A percentile compares a stretch with the other conserved stretches of the same genome.
Evolutionary conservation across 805 yeast species (phyloP).

Genomic region (Saccharomycopsis microspora): DNA sequence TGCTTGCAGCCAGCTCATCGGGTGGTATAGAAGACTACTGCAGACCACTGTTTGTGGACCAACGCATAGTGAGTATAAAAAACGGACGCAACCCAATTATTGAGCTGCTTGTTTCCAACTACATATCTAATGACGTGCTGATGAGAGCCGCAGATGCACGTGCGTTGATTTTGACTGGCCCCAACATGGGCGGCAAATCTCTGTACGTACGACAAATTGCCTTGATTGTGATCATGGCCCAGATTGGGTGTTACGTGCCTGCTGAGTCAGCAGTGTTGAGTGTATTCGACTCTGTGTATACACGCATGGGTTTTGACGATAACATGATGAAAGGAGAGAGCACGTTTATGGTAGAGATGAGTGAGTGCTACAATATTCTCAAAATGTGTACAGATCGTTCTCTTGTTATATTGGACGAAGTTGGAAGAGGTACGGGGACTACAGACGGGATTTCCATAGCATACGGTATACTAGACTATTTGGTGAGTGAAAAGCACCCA

Average conservation of each 20-base stretch:
- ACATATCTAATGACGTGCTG: slow-evolving; percentile 56
- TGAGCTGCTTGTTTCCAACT: slow-evolving; percentile 35
- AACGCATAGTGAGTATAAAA: slow-evolving; percentile 35
- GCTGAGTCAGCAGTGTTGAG: slow-evolving; percentile 52
- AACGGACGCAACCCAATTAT: slow-evolving; percentile 61
- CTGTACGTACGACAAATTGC: slow-evolving; percentile 70
- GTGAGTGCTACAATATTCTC: slow-evolving; percentile 51
- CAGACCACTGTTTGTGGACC: slow-evolving; percentile 40
- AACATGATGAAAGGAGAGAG: slow-evolving; percentile 65
- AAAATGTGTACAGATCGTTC: slow-evolving; percentile 39
- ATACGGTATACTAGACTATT: slow-evolving; percentile 52
- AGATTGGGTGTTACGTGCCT: slow-evolving; percentile 68
- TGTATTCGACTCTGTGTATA: slow-evolving; percentile 46
- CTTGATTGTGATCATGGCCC: slow-evolving; percentile 58
- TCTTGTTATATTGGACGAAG: slow-evolving; percentile 59
- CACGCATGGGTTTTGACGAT: slow-evolving; percentile 78
- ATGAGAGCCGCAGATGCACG: slow-evolving; percentile 31
- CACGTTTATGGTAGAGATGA: slow-evolving; percentile 72
- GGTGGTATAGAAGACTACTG: slow-evolving; percentile 31
- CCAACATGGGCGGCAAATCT: slow-evolving; percentile 85
- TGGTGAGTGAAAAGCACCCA: slow-evolving; percentile 25
- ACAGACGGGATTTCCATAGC: slow-evolving; percentile 79
- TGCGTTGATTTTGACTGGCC: slow-evolving; percentile 65
- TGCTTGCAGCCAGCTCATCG: slow-evolving; percentile 49
- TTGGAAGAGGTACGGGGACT: slow-evolving; percentile 64